Conservation (phyloP, 768 basidiomycete species). For the Phallus indusiatus region DNA sequence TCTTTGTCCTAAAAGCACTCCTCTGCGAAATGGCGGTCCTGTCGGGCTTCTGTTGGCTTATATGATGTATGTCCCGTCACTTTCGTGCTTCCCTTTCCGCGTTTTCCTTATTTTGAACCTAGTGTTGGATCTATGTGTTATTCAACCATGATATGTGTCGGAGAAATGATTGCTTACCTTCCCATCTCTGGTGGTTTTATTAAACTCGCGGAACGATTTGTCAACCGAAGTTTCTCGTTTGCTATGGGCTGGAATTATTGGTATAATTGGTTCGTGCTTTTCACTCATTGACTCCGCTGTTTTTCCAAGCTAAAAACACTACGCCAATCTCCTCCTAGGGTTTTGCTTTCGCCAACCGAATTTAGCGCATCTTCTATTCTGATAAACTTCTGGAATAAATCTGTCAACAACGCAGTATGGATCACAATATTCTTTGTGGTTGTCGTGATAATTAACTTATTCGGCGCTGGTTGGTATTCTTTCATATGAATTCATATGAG, state of each 20-base stretch:
- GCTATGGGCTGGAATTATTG: conserved; percentile 38
- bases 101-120: conserved; percentile 8
- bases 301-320: neutral
- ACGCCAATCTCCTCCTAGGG: conserved; percentile 17
- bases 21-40: conserved; percentile 53
- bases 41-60: conserved; percentile 71
- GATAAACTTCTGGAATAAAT: conserved; percentile 58
- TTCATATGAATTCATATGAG: conserved; percentile 15
- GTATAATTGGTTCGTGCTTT: conserved; percentile 19
- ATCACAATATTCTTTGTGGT: conserved; percentile 19
- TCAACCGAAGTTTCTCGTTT: conserved; percentile 63
- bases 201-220: conserved; percentile 72
- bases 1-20: conserved; percentile 24
- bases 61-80: conserved; percentile 15
- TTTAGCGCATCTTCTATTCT: conserved; percentile 63
- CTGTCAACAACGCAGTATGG: conserved; percentile 24
- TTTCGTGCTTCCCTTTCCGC: conserved; percentile 12
- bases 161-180: conserved; percentile 70
- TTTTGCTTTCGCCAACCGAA: conserved; percentile 61
- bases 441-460: conserved; percentile 30
- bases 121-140: conserved; percentile 57
- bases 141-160: conserved; percentile 49
- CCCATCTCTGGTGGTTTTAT: conserved; percentile 78
- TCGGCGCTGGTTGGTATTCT: conserved; percentile 21
- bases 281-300: neutral